Conservation (phyloP, 2,329 filamentous ascomycete species). For the Aureobasidium namibiae region DNA sequence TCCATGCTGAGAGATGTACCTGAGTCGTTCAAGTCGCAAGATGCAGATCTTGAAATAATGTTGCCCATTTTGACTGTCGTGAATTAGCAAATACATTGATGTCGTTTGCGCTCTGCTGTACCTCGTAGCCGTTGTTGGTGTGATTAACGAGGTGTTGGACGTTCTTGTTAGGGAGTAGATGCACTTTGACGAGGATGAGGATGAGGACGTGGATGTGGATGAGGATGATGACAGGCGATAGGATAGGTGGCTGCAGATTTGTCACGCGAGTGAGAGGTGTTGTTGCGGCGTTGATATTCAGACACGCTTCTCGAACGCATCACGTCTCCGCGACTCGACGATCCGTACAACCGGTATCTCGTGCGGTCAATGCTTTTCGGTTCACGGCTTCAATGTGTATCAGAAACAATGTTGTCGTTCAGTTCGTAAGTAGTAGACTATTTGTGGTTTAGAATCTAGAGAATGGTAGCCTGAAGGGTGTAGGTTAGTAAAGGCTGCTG, state of each 20-base stretch:
- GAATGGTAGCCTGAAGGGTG: constrained; percentile 36
- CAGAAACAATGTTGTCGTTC: not conserved
- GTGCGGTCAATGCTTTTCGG: not conserved
- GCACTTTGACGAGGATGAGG: not conserved
- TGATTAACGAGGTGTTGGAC: too few relatives aligned
- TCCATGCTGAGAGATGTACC: not conserved
- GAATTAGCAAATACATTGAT: not conserved
- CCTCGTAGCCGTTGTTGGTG: not conserved
- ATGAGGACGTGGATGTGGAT: too few relatives aligned
- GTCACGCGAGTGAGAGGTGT: not conserved
- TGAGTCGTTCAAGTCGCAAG: not conserved
- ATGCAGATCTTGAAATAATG: not conserved
- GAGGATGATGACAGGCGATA: not conserved
- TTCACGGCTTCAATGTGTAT: not conserved
- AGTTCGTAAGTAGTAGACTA: constrained; percentile 1
- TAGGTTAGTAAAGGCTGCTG: not conserved
- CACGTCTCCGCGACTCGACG: not conserved
- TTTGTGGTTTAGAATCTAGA: constrained; percentile 35
- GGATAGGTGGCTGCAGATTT: not conserved
- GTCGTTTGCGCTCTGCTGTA: not conserved
- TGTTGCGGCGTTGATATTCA: not conserved
- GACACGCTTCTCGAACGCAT: not conserved
- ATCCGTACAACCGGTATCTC: not conserved
- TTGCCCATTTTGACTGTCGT: not conserved
- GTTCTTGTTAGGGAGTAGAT: not conserved